phyloP scores from a whole-genome alignment of 176 grass and related monocot genomes.

The Oryza officinalis region DNA sequence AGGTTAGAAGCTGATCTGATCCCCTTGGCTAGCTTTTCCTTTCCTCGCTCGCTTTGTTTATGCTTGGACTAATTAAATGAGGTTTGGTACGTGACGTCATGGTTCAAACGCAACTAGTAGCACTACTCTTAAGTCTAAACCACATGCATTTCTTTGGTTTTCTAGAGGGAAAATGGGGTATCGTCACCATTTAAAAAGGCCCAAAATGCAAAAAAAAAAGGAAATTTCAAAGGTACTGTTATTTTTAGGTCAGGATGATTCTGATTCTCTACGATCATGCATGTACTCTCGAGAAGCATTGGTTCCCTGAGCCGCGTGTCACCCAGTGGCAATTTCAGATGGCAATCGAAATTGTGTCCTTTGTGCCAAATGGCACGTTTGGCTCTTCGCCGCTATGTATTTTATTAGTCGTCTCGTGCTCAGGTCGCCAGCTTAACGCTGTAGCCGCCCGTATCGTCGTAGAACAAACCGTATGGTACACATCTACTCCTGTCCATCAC shows the following conservation, averaged over 20 bases:
- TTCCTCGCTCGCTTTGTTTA: neutral
- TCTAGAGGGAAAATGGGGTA: conserved; percentile 17
- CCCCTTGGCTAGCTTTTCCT: neutral
- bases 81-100: conserved; percentile 17
- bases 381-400: neutral
- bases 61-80: neutral
- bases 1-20: conserved; percentile 22
- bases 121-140: neutral
- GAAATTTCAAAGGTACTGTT: neutral
- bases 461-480: neutral
- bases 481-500: neutral
- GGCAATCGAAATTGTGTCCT: neutral
- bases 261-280: neutral
- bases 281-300: neutral
- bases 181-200: no score
- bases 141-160: neutral
- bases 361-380: neutral
- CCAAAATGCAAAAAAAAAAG: neutral
- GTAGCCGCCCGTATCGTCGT: neutral
- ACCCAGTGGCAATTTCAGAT: no score
- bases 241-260: neutral
- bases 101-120: neutral
- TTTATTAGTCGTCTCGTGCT: neutral
- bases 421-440: neutral
- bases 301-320: neutral